These are phyloP conservation scores for Pseudocohnilembus persalinus DNA, from an alignment of 169 alveolate genomes.

Conservation along the genomic window DNA sequence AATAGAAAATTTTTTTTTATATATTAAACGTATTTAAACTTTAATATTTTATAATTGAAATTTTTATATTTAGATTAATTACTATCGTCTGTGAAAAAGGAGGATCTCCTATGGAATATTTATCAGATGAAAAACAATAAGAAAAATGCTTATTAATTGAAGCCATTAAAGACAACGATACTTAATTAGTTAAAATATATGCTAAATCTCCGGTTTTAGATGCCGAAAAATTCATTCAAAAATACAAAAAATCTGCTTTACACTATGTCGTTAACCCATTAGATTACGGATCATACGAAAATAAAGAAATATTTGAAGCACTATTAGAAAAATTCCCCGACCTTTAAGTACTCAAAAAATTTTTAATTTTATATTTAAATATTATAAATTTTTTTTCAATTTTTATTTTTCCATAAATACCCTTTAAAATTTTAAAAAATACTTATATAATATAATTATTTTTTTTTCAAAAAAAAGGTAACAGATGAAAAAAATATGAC, in stretches of 20 bases:
- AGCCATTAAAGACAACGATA: neutral
- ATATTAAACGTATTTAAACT: no score
- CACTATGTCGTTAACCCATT: conserved; percentile 67
- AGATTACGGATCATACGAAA: conserved; percentile 68
- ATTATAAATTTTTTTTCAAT: no score
- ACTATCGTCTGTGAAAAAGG: no score
- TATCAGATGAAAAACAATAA: no score
- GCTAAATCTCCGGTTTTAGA: neutral
- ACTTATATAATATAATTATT: no score
- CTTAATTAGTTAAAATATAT: neutral
- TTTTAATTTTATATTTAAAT: conserved; percentile 55
- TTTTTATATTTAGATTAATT: no score
- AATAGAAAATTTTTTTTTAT: no score
- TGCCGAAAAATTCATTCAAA: neutral
- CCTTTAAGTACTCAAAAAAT: conserved; percentile 50
- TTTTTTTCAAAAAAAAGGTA: no score
- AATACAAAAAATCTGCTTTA: conserved; percentile 55
- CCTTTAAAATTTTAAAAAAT: no score
- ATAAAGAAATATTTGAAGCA: conserved; percentile 42
- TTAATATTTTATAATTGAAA: no score
- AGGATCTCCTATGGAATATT: neutral
- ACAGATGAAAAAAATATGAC: neutral
- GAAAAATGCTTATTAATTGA: neutral
- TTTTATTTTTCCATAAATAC: no score
- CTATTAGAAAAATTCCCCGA: conserved; percentile 50